Base-by-base conservation (phyloP, 2,329 filamentous ascomycete species). In the Endothia cerciana region DNA sequence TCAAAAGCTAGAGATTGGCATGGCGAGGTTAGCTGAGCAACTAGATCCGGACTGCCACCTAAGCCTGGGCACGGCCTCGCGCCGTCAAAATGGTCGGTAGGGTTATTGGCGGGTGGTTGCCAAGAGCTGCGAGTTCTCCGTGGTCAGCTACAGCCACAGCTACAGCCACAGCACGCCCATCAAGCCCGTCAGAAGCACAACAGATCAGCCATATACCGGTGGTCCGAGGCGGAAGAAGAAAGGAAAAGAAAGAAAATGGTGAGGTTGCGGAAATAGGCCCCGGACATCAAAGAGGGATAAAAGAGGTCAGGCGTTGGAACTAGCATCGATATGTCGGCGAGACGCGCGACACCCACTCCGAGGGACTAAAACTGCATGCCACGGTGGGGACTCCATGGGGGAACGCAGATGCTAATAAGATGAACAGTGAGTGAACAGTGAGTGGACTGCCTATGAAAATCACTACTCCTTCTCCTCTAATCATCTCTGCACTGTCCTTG, bases 351-450 rank as follows among this genome's bases (percentile, higher is more conserved):
- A 56, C 40, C 25, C 61, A 30, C 61, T 36, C 49, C 51, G 53
- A 61, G 49, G 41, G 6, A 33, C 25, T 28, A 43, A 45, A 59
- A 59, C 38, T 59, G 57, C 57, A 30, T 59, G 40, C 57, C 45
- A 43, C 25, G 40, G 57, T 59, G 57, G 61, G 40, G 40, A 56
- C 38, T 13, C 22, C 51, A 38, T 56, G 38, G 30, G 47, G 47
- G 55, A 19, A 53, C 43, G 61, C 63, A 56, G 59, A 45, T 43
- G 22, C 38, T 25, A 40, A 30, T 61, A 43, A 45, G 53, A 64
- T 55, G 47, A 53, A 5, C 22, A 28, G 30, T 51, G 11, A 51
- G 22, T 33, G 49, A 36, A n/a, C n/a, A n/a, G n/a, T n/a, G n/a
- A n/a, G n/a, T n/a, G n/a, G n/a, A 22, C 10, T 22, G 25, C 22